Evolutionary conservation across 2,329 filamentous ascomycete species (phyloP), one percentile per base, ranked within the genome.

Genomic region (Phialemonium atrogriseum): DNA sequence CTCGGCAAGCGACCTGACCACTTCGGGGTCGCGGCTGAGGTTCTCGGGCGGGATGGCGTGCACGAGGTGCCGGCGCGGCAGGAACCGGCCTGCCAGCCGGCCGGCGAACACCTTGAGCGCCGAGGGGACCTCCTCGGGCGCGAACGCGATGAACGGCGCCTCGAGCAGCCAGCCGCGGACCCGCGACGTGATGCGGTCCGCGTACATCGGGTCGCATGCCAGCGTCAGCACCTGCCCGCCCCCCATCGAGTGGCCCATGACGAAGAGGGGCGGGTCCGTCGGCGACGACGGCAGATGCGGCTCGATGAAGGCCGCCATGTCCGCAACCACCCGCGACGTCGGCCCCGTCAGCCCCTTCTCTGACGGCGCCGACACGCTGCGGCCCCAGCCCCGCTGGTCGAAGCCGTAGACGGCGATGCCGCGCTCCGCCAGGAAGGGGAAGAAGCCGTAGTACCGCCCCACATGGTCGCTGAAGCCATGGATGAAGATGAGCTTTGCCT

Each of bases 181-280:
- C 36, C 69, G 62, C 21, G 60, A 53, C 24, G 75, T 66, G 10
- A 84, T 24, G 26, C 23, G 52, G 11, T 73, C 68, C 25, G 59
- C 57, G 50, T 76, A 69, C 34, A 54, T 38, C 1, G 64, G 53
- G 33, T 68, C 62, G 34, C 61, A 67, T 15, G 69, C 68, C 14
- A 80, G 54, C 25, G 73, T 77, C 7, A 94, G 61, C 5, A 78
- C 72, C 56, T 93, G 72, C 15, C 77, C 84, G 37, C 88, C 88
- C 42, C 88, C 88, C 85, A 94, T 94, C 14, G 80, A 87, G 58
- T 94, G 86, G 32, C 88, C 88, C 64, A 91, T 77, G 13, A 95
- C 68, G 58, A 94, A 95, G 11, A 93, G 51, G 0, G 86, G 85
- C 21, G 65, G 59, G 4, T 56, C 47, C 15, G 55, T 38, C 16